Evolutionary conservation across 169 alveolate genomes (phyloP).

Genomic region (Plasmodium fragile): DNA sequence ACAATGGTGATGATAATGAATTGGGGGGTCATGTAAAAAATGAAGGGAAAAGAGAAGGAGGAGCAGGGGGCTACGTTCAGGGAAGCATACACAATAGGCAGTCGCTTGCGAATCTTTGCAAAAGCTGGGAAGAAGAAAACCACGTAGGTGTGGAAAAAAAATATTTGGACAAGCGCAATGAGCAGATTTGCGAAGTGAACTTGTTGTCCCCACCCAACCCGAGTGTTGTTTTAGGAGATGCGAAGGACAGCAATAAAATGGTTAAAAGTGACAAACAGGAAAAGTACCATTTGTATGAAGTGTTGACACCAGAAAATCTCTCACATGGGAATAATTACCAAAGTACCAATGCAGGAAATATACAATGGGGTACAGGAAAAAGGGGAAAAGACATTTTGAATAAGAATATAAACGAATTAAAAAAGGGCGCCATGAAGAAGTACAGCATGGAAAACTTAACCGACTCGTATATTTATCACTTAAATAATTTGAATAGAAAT

Average conservation of each 20-base stretch:
- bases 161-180: not conserved
- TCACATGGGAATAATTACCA: not conserved
- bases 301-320: not conserved
- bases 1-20: not conserved
- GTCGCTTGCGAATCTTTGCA: not conserved
- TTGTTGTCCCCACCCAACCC: not conserved
- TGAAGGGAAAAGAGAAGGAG: not conserved
- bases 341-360: not conserved
- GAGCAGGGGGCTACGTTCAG: not conserved
- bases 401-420: not conserved
- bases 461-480: conserved; percentile 51
- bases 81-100: not conserved
- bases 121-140: not conserved
- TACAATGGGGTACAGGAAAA: not conserved
- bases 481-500: conserved; percentile 30
- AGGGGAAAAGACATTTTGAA: not conserved
- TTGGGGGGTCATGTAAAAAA: not conserved
- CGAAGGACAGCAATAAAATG: not conserved
- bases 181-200: not conserved
- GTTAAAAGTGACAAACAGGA: not conserved
- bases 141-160: not conserved
- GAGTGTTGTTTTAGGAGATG: not conserved
- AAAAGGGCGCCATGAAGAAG: not conserved
- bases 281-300: not conserved
- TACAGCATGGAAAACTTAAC: not conserved